phyloP scores from a whole-genome alignment of 306 rosid genomes.

The Ormosia emarginata region DNA sequence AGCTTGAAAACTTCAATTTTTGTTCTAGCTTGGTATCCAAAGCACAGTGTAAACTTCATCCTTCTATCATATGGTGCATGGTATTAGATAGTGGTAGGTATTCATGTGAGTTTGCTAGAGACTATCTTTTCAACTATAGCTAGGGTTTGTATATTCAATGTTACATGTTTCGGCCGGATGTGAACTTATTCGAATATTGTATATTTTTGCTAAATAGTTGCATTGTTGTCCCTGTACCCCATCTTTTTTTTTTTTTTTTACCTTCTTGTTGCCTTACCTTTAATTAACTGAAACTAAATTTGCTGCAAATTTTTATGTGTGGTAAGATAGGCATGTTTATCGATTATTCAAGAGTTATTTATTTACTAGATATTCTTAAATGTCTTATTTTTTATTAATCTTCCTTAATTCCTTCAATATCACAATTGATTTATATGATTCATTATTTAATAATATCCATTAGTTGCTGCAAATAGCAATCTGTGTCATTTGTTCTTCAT shows the following conservation, averaged over 20 bases:
- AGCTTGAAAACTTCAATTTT: conserved; percentile 19
- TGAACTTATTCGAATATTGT: background rate
- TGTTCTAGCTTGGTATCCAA: conserved; percentile 12
- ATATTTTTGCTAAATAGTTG: background rate
- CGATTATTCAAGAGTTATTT: background rate
- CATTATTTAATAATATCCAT: background rate
- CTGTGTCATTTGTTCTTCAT: conserved; percentile 3
- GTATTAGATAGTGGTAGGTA: background rate
- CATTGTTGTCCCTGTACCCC: background rate
- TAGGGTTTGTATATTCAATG: conserved; percentile 31
- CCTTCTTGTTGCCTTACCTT: background rate
- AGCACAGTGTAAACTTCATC: conserved; percentile 7
- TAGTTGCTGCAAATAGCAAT: background rate
- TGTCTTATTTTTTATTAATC: background rate
- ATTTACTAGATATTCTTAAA: background rate
- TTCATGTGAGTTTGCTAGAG: conserved; percentile 15
- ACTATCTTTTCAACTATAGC: background rate
- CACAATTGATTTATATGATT: background rate
- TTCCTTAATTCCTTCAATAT: background rate
- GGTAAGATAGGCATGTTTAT: background rate
- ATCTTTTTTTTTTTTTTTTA: background rate
- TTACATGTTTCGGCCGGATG: background rate
- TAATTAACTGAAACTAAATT: background rate
- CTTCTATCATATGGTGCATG: conserved; percentile 8
- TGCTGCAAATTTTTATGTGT: background rate